Conservation (phyloP, 257 asterid species). For the Leptodermis oblonga region DNA sequence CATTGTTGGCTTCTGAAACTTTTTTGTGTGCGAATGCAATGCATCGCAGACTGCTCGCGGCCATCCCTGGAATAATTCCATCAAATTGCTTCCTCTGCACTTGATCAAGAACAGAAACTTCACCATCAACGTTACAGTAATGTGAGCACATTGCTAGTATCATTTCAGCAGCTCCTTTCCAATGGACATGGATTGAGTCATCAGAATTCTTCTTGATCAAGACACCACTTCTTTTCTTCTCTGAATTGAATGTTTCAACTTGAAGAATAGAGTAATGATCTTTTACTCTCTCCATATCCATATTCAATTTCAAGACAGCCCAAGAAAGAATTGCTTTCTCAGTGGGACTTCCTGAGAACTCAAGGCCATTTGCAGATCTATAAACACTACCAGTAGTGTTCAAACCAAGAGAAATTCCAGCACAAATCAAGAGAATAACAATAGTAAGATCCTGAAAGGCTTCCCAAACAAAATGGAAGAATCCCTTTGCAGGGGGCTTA, state of each 20-base stretch:
- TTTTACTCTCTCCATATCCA: conserved; percentile 53
- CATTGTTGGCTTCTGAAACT: conserved; percentile 14
- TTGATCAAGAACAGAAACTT: conserved; percentile 24
- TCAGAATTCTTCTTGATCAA: conserved; percentile 32
- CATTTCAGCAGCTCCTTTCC: conserved; percentile 94
- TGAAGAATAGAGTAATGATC: conserved; percentile 27
- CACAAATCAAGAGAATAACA: conserved; percentile 32
- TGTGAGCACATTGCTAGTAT: conserved; percentile 49
- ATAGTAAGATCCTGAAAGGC: conserved; percentile 32
- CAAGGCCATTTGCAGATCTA: conserved; percentile 20
- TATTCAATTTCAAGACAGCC: conserved; percentile 48
- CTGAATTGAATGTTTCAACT: conserved; percentile 72
- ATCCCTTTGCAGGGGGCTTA: conserved; percentile 21
- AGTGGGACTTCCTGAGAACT: conserved; percentile 83
- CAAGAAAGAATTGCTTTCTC: conserved; percentile 81
- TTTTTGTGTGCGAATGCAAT: conserved; percentile 64
- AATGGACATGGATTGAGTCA: conserved; percentile 36
- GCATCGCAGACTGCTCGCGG: conserved; percentile 63
- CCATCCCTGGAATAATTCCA: conserved; percentile 54
- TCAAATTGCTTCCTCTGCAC: conserved; percentile 27
- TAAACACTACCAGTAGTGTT: conserved; percentile 51
- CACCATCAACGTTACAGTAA: conserved; percentile 43
- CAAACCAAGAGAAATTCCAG: conserved; percentile 29
- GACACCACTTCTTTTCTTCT: conserved; percentile 74
- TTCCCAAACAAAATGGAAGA: conserved; percentile 29